Evolutionary conservation across 805 yeast genomes (phyloP), one percentile per base, ranked within the genome.

Genomic region (Myxozyma neglecta): DNA sequence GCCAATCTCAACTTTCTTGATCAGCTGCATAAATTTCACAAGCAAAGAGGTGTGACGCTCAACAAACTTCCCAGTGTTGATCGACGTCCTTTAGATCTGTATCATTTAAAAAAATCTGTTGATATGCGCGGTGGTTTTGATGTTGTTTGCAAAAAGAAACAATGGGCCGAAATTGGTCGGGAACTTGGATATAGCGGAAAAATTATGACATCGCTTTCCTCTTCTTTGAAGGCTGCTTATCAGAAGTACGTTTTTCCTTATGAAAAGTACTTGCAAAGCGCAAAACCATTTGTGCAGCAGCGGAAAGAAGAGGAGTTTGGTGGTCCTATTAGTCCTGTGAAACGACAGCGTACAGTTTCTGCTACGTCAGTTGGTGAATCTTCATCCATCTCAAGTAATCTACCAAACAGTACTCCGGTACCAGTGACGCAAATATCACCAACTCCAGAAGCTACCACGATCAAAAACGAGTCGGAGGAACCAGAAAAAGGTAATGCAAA

Each of bases 141-240:
- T 8, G 56, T 56, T n/a, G 73, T 73, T 8, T 56, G 66, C 44
- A 58, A 58, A 45, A 46, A 55, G 46, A 57, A 70, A 40, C 77
- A 83, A 50, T 90, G 96, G 97, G 90, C 90, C 0, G 90, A 88
- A 70, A 81, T 90, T 9, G 93, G 93, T 13, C 78, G 91, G 57
- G 96, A 89, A 68, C 75, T 90, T 53, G 96, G 96, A 0, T 88
- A 85, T 71, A 81, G 84, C 37, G 90, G 90, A 1, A 81, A 84
- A 67, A 84, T 85, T 55, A 85, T 86, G 82, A 85, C 89, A 37
- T 85, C 90, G 11, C 72, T 88, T 49, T 85, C 90, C 13, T 82
- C 90, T 14, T 81, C 90, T 1, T 75, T 88, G 63, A 83, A 86
- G 69, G 73, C 83, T 1, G 82, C 88, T 0, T 72, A 72, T 50